Evolutionary conservation across 2,329 filamentous ascomycete genomes (phyloP).

Genomic region (Aspergillus pseudonomiae): DNA sequence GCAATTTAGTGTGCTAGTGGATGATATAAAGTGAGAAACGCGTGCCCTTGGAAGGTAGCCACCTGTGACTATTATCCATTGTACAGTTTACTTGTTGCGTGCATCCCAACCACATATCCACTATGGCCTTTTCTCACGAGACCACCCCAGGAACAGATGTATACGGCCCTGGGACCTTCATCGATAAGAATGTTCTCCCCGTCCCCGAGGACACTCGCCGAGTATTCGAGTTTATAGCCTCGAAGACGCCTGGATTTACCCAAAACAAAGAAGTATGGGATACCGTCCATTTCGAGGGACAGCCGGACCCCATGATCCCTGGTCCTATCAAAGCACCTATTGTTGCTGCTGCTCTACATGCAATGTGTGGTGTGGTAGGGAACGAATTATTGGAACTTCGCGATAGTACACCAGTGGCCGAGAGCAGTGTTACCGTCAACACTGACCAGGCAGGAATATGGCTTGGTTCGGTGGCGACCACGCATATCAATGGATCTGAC

Average conservation of each 20-base stretch:
- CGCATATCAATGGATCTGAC: slow-evolving; percentile 43
- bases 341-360: slow-evolving; percentile 47
- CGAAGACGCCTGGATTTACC: slow-evolving; percentile 46
- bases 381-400: slow-evolving; percentile 42
- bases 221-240: slow-evolving; percentile 43
- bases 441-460: slow-evolving; percentile 53
- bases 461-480: slow-evolving; percentile 45
- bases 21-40: background rate
- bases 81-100: background rate
- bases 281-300: slow-evolving; percentile 45
- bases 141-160: slow-evolving; percentile 23
- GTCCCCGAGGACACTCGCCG: slow-evolving; percentile 42
- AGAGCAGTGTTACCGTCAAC: slow-evolving; percentile 43
- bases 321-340: slow-evolving; percentile 50
- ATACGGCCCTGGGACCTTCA: slow-evolving; percentile 48
- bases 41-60: background rate
- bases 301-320: slow-evolving; percentile 44
- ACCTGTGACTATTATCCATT: background rate
- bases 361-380: slow-evolving; percentile 48
- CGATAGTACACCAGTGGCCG: slow-evolving; percentile 15
- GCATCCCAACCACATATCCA: background rate
- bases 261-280: slow-evolving; percentile 30
- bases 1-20: background rate
- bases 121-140: slow-evolving; percentile 9
- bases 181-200: slow-evolving; percentile 41